Evolutionary conservation across 345 rosid genomes (phyloP).

Genomic region (Isatis tinctoria): DNA sequence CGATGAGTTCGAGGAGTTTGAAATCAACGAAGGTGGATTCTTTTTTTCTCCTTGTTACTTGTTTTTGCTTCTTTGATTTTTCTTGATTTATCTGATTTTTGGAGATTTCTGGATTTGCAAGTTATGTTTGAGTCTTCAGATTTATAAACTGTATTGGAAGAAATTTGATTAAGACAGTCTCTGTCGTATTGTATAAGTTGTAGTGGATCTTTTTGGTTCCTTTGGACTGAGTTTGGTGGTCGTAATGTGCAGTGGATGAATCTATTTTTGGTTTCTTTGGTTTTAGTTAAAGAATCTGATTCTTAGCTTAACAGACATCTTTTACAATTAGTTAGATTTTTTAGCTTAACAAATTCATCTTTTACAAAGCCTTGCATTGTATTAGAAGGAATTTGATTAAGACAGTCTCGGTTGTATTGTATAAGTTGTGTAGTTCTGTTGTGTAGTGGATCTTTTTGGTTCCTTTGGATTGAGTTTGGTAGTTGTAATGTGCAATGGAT

Average conservation of each 20-base stretch:
- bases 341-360: too few species aligned
- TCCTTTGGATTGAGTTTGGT: not conserved
- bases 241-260: not conserved
- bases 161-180: not conserved
- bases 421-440: not conserved
- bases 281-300: not conserved
- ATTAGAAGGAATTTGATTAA: not conserved
- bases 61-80: not conserved
- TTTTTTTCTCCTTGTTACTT: not conserved
- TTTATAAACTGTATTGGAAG: not conserved
- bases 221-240: not conserved
- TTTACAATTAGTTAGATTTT: too few species aligned
- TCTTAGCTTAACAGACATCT: not conserved
- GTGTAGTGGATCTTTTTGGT: not conserved
- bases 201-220: not conserved
- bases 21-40: conserved; percentile 47
- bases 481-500: not conserved
- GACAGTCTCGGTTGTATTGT: not conserved
- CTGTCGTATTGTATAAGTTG: too few species aligned
- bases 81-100: not conserved
- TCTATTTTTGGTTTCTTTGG: not conserved
- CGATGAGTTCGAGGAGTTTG: conserved; percentile 91
- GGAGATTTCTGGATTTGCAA: not conserved
- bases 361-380: too few species aligned
- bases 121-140: not conserved